Evolutionary conservation across 306 rosid genomes (phyloP).

Genomic region (Cucumis melo): DNA sequence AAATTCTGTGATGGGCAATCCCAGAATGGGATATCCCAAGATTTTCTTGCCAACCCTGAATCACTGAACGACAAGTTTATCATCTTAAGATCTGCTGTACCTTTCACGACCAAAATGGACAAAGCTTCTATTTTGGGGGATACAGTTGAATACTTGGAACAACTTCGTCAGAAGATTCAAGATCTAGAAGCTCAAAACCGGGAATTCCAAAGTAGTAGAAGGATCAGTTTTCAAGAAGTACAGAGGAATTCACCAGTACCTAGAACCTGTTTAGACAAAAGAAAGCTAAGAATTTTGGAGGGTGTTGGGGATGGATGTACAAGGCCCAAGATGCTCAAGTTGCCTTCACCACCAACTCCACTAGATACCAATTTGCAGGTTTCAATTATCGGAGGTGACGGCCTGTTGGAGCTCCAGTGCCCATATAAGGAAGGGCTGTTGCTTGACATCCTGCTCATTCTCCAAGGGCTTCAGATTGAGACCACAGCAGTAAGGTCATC

Average conservation of each 20-base stretch:
- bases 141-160: conserved; percentile 82
- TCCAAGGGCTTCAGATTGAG: conserved; percentile 60
- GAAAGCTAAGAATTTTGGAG: conserved; percentile 65
- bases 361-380: conserved; percentile 45
- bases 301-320: conserved; percentile 20
- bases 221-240: conserved; percentile 13
- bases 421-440: conserved; percentile 58
- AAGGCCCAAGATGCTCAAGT: conserved; percentile 25
- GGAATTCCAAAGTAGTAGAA: conserved; percentile 31
- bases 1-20: conserved; percentile 1
- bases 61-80: conserved; percentile 76
- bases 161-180: conserved; percentile 51
- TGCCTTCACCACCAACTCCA: neutral
- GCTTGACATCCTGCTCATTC: conserved; percentile 58
- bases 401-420: conserved; percentile 79
- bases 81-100: conserved; percentile 62
- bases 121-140: conserved; percentile 85
- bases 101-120: conserved; percentile 92
- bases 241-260: conserved; percentile 12
- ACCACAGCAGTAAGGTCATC: conserved; percentile 61
- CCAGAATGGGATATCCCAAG: conserved; percentile 23
- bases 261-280: conserved; percentile 26
- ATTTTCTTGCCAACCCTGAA: conserved; percentile 71
- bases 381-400: conserved; percentile 81
- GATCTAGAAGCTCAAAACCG: conserved; percentile 57